Conservation (phyloP, 306 rosid species). For the Carpinus fangiana region DNA sequence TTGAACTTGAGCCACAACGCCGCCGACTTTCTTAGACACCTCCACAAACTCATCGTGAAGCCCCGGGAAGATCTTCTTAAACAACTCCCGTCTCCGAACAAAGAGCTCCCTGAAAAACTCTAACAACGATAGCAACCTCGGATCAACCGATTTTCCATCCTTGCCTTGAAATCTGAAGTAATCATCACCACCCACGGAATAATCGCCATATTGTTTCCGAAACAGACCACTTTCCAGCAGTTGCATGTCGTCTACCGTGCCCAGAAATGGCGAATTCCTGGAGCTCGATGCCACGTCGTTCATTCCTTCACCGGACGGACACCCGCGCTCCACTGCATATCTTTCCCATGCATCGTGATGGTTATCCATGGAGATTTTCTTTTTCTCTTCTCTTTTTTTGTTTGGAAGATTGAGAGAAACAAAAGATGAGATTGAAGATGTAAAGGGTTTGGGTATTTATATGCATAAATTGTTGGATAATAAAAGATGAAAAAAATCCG, state of each 20-base stretch:
- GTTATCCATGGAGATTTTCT: not conserved
- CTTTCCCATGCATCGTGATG: not conserved
- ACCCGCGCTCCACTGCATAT: not conserved
- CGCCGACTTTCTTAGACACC: conserved; percentile 23
- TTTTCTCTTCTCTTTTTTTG: not conserved
- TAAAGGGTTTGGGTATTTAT: not conserved
- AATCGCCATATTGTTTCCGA: conserved; percentile 11
- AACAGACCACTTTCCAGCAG: conserved; percentile 25
- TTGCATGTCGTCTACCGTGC: conserved; percentile 26
- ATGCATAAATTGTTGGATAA: not conserved
- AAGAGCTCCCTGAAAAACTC: conserved; percentile 48
- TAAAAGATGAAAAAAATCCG: not conserved
- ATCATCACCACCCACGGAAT: not conserved
- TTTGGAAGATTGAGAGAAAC: not conserved
- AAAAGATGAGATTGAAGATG: not conserved
- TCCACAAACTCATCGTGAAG: conserved; percentile 22
- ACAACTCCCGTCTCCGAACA: conserved; percentile 29
- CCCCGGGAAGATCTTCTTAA: conserved; percentile 33
- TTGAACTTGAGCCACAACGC: not conserved
- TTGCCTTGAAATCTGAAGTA: conserved; percentile 29
- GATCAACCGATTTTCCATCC: conserved; percentile 30
- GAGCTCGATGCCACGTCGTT: not conserved
- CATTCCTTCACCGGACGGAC: not conserved
- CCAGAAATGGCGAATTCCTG: not conserved
- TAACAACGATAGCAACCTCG: conserved; percentile 31